phyloP scores from a whole-genome alignment of 768 basidiomycete genomes.

The Termitomyces sp. region DNA sequence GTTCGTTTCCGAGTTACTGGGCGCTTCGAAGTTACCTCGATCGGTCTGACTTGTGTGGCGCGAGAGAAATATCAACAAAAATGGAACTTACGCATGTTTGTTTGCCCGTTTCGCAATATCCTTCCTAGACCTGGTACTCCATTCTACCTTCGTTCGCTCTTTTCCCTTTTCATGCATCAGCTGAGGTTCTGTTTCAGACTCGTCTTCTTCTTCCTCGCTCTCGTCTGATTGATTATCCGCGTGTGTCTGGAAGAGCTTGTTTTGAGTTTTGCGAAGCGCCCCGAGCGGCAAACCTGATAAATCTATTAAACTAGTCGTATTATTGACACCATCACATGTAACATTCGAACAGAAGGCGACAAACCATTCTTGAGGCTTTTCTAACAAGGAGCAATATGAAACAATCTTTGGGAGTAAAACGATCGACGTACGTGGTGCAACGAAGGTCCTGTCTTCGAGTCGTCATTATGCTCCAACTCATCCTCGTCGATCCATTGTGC shows the following conservation, averaged over 20 bases:
- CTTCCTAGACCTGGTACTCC: slow-evolving; percentile 36
- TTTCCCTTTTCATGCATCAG: slow-evolving; percentile 6
- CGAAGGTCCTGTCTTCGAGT: slow-evolving; percentile 21
- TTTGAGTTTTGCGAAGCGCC: slow-evolving; percentile 60
- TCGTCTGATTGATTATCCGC: slow-evolving; percentile 22
- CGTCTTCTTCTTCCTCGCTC: slow-evolving; percentile 12
- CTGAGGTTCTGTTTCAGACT: slow-evolving; percentile 4
- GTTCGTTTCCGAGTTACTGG: slow-evolving; percentile 71
- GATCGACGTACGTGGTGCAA: slow-evolving; percentile 22
- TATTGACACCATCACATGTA: neutral
- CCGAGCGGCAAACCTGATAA: slow-evolving; percentile 60
- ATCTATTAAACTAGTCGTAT: slow-evolving; percentile 30
- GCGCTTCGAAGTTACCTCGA: slow-evolving; percentile 78
- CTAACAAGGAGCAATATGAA: neutral
- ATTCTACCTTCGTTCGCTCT: slow-evolving; percentile 33
- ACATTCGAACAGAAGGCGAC: neutral
- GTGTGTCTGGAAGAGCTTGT: slow-evolving; percentile 39
- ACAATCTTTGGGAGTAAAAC: neutral
- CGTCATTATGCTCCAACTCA: slow-evolving; percentile 30
- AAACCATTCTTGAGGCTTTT: slow-evolving; percentile 6
- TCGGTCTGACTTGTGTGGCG: slow-evolving; percentile 47
- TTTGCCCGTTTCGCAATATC: slow-evolving; percentile 56
- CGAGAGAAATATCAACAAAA: neutral
- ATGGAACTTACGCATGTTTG: slow-evolving; percentile 79
- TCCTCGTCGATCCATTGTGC: slow-evolving; percentile 59